Evolutionary conservation across 306 rosid genomes (phyloP).

Genomic region (Notholithocarpus densiflorus): DNA sequence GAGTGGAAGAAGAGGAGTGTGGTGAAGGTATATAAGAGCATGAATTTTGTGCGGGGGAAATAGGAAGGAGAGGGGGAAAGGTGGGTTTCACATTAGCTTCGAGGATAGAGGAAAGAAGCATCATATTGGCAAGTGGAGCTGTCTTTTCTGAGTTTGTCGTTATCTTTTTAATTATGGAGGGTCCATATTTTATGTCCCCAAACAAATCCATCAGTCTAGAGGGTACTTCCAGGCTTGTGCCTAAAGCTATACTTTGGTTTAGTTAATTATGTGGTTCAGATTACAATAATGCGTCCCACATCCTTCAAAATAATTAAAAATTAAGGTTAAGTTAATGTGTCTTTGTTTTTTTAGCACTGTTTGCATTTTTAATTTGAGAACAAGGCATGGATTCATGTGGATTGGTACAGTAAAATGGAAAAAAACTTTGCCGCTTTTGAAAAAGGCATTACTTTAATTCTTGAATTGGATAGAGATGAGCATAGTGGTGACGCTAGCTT

Average conservation of each 20-base stretch:
- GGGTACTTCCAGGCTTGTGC: not conserved
- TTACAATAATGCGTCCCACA: too few relatives aligned
- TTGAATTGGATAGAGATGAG: too few relatives aligned
- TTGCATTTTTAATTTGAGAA: too few relatives aligned
- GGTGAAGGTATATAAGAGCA: not conserved
- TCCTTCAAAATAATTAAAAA: too few relatives aligned
- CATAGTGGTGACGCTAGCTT: too few relatives aligned
- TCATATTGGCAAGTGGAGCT: not conserved
- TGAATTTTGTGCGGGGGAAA: not conserved
- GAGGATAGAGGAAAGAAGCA: slow-evolving; percentile 27
- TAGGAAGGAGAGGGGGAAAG: not conserved
- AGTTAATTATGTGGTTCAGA: not conserved
- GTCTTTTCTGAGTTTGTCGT: not conserved
- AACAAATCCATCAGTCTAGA: not conserved
- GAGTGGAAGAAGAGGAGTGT: slow-evolving; percentile 27
- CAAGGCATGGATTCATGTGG: too few relatives aligned
- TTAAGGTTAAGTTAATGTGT: too few relatives aligned
- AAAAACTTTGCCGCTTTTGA: too few relatives aligned
- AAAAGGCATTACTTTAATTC: too few relatives aligned
- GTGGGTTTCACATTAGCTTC: slow-evolving; percentile 28
- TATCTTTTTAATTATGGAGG: not conserved
- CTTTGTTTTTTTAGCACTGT: too few relatives aligned
- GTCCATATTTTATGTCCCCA: not conserved
- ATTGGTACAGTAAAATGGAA: too few relatives aligned
- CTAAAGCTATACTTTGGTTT: not conserved